Conservation (phyloP, 768 basidiomycete genomes). For the Hygrophoropsis aurantiaca region DNA sequence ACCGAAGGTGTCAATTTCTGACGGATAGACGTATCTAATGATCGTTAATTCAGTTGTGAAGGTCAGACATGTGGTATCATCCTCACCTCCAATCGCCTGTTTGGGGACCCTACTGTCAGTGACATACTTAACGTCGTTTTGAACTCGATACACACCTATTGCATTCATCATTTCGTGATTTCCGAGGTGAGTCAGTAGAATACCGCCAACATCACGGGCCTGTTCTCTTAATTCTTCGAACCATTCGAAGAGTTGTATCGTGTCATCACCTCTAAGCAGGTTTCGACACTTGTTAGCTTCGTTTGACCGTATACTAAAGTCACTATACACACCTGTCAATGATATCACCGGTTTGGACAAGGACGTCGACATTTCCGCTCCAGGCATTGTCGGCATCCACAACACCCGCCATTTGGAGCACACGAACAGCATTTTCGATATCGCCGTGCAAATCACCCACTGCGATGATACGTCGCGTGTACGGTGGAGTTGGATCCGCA, state of each 20-base stretch:
- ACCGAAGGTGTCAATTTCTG: conserved; percentile 84
- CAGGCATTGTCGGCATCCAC: conserved; percentile 73
- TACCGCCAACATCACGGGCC: conserved; percentile 67
- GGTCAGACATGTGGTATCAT: conserved; percentile 2
- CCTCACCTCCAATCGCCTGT: conserved; percentile 83
- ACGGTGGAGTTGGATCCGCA: conserved; percentile 28
- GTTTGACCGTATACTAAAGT: background rate
- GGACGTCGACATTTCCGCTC: conserved; percentile 79
- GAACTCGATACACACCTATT: conserved; percentile 48
- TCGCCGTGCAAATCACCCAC: conserved; percentile 95
- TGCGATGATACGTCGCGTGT: conserved; percentile 65
- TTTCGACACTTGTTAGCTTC: conserved; percentile 1
- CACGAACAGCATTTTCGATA: conserved; percentile 71
- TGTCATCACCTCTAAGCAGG: conserved; percentile 75
- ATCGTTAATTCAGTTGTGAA: conserved; percentile 5
- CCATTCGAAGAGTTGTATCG: conserved; percentile 78
- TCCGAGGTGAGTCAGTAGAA: conserved; percentile 76
- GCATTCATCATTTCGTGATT: conserved; percentile 98
- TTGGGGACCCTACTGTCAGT: conserved; percentile 10
- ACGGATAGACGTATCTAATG: conserved; percentile 78
- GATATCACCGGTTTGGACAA: conserved; percentile 96
- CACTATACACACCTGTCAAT: conserved; percentile 70
- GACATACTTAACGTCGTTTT: conserved; percentile 2
- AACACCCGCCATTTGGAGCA: conserved; percentile 79
- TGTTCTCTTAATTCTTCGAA: conserved; percentile 83